Evolutionary conservation across 164 flowering plant genomes (phyloP).

Genomic region (Stephania yunnanensis): DNA sequence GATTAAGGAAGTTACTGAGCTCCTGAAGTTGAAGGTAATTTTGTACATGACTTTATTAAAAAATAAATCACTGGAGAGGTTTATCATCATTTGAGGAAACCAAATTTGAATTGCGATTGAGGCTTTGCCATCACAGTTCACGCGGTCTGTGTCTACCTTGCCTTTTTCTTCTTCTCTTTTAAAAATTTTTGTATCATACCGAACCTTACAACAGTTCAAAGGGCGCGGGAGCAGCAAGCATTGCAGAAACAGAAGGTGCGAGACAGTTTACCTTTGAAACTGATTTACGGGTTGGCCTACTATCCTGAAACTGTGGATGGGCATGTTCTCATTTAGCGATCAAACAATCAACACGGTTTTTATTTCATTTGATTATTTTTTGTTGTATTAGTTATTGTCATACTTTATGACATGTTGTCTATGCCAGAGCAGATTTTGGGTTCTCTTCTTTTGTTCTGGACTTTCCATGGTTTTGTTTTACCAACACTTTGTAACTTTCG

Average conservation of each 20-base stretch:
- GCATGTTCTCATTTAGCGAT: background rate
- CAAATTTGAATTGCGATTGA: background rate
- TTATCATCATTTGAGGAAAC: background rate
- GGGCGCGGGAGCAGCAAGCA: background rate
- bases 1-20: constrained; percentile 53
- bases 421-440: too few species aligned
- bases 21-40: constrained; percentile 7
- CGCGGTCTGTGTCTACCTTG: background rate
- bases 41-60: background rate
- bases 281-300: too few species aligned
- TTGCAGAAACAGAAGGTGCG: background rate
- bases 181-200: background rate
- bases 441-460: too few species aligned
- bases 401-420: too few species aligned
- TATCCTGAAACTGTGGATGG: background rate
- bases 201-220: background rate
- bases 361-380: too few species aligned
- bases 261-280: too few species aligned
- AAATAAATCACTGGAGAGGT: background rate
- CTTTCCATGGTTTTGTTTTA: too few species aligned
- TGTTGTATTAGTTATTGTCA: too few species aligned
- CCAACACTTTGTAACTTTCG: too few species aligned
- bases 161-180: background rate
- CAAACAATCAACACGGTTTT: too few species aligned
- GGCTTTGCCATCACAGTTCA: background rate